A percentile compares a stretch with the other conserved stretches of the same genome.
phyloP scores from a whole-genome alignment of 441 rosid species.

The Macaranga tanarius region DNA sequence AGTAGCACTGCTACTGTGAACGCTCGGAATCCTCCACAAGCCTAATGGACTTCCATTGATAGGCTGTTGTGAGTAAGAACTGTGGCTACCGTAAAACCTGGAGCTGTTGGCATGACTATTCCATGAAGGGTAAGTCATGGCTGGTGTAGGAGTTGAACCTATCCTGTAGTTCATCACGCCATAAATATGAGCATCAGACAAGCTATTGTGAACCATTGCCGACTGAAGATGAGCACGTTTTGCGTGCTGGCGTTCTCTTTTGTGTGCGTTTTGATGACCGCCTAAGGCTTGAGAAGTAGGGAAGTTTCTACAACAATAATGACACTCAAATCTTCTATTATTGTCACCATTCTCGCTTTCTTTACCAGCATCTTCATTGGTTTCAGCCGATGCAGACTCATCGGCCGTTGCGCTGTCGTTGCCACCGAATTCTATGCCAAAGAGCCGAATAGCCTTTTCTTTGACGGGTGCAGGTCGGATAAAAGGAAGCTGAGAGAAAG shows the following conservation, averaged over 20 bases:
- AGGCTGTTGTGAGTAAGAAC: constrained; percentile 38
- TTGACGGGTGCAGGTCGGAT: constrained; percentile 69
- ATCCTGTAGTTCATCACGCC: constrained; percentile 45
- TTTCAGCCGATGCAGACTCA: constrained; percentile 25
- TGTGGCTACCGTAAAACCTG: constrained; percentile 49
- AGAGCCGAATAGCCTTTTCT: constrained; percentile 73
- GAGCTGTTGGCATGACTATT: constrained; percentile 21
- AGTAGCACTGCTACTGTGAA: constrained; percentile 24
- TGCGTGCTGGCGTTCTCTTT: constrained; percentile 88
- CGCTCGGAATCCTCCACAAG: constrained; percentile 55
- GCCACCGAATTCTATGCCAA: constrained; percentile 72
- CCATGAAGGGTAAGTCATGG: constrained; percentile 55
- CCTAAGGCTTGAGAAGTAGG: constrained; percentile 99
- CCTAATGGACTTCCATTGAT: constrained; percentile 64
- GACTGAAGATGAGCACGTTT: constrained; percentile 76
- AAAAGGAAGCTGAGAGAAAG: constrained; percentile 86
- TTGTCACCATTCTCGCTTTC: constrained; percentile 35
- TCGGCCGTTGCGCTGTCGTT: constrained; percentile 23
- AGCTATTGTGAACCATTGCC: constrained; percentile 36
- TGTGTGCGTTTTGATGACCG: constrained; percentile 98
- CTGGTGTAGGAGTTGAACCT: constrained; percentile 31
- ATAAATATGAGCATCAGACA: constrained; percentile 43
- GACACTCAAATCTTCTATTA: constrained; percentile 78
- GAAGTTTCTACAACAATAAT: constrained; percentile 84
- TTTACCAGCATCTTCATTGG: constrained; percentile 22